Evolutionary conservation across 1,284 basidiomycete genomes (phyloP).

Genomic region (Leccinum fuscescens): DNA sequence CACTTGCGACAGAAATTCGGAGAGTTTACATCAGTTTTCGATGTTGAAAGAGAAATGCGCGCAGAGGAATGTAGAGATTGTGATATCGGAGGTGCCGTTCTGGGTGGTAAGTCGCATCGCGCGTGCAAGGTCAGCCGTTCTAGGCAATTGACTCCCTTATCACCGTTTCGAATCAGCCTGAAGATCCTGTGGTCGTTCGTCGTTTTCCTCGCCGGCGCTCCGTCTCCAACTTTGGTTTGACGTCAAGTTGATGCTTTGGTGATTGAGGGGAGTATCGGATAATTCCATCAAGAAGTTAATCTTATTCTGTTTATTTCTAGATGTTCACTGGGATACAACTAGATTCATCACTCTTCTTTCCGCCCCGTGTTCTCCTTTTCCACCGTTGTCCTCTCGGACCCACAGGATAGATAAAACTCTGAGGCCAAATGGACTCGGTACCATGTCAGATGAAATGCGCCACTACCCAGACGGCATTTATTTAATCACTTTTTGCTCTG

Average conservation of each 20-base stretch:
- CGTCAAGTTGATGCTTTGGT: slow-evolving; percentile 24
- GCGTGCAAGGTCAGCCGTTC: neutral
- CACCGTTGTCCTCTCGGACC: neutral
- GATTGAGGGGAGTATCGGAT: slow-evolving; percentile 6
- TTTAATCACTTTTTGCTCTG: neutral
- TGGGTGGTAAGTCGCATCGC: slow-evolving; percentile 37
- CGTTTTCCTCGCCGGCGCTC: slow-evolving; percentile 42
- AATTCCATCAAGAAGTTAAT: neutral
- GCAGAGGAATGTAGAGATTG: slow-evolving; percentile 32
- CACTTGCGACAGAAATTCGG: slow-evolving; percentile 35
- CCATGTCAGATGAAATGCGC: neutral
- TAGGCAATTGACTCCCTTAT: neutral
- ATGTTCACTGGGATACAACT: neutral
- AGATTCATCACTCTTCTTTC: neutral
- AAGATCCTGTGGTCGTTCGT: slow-evolving; percentile 40
- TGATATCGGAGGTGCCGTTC: slow-evolving; percentile 30
- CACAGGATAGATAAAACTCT: neutral
- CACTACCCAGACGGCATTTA: neutral
- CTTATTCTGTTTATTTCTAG: neutral
- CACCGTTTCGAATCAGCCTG: slow-evolving; percentile 29
- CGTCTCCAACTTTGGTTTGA: slow-evolving; percentile 41
- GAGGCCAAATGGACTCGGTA: neutral
- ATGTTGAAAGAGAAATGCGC: slow-evolving; percentile 32
- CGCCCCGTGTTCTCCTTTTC: neutral
- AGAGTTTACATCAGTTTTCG: slow-evolving; percentile 25